Conservation (phyloP, 129 eudicot genomes). For the Helianthus tuberosus region DNA sequence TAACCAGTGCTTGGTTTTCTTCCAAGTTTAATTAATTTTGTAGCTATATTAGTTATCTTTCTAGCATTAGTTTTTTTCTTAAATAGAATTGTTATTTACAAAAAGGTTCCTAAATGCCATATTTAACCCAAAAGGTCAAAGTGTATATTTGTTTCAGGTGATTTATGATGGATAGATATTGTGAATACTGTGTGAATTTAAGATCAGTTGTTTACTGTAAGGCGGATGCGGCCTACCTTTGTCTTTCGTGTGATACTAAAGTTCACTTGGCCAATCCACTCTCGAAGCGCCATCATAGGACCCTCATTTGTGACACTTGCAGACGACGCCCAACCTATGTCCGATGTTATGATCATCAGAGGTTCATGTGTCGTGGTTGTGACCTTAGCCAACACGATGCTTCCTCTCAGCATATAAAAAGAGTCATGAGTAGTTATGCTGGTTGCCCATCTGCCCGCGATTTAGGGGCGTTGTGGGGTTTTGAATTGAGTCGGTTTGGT, state of each 20-base stretch:
- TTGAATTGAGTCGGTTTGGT: slow-evolving; percentile 35
- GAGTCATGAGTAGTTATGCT: slow-evolving; percentile 50
- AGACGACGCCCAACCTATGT: slow-evolving; percentile 49
- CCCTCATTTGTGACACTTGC: slow-evolving; percentile 73
- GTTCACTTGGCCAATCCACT: slow-evolving; percentile 92
- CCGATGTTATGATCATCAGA: slow-evolving; percentile 59
- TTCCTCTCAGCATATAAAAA: slow-evolving; percentile 52
- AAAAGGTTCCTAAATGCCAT: neutral
- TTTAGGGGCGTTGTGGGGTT: slow-evolving; percentile 76
- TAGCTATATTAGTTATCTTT: no score
- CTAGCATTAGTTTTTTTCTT: no score
- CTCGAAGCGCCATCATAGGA: slow-evolving; percentile 66
- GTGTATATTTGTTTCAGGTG: slow-evolving; percentile 41
- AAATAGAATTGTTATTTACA: neutral
- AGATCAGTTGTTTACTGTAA: slow-evolving; percentile 74
- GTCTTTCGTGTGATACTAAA: slow-evolving; percentile 80
- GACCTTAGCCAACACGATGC: slow-evolving; percentile 53
- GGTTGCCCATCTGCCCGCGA: slow-evolving; percentile 81
- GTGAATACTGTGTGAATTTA: slow-evolving; percentile 70
- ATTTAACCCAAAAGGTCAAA: slow-evolving; percentile 20
- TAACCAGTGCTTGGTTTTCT: neutral
- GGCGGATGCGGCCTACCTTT: slow-evolving; percentile 84
- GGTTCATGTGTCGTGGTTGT: slow-evolving; percentile 74
- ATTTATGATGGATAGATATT: slow-evolving; percentile 60
- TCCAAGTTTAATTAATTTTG: no score